These are phyloP conservation scores for Eucalyptus marginata DNA, from an alignment of 345 rosid species.

Conservation along the genomic window DNA sequence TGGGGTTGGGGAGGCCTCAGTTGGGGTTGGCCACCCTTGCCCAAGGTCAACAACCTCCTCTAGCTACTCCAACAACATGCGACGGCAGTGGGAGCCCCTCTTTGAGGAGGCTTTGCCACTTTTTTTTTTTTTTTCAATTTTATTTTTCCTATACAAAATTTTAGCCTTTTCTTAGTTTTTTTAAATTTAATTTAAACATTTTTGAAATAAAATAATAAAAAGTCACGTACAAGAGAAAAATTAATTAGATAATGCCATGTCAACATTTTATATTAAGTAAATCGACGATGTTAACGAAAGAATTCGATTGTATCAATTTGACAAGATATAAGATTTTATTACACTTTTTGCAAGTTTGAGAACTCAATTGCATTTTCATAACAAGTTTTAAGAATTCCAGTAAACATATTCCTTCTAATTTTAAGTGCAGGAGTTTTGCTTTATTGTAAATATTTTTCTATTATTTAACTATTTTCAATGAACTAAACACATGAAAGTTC, in stretches of 20 bases:
- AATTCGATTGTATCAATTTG: accelerated
- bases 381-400: accelerated
- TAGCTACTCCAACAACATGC: accelerated
- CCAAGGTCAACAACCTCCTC: accelerated
- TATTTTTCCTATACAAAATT: no score
- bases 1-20: no score
- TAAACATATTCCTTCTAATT: neutral
- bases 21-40: accelerated
- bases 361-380: accelerated
- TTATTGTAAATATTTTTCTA: neutral
- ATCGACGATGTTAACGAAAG: accelerated
- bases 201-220: no score
- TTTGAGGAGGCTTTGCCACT: no score
- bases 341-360: accelerated
- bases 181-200: no score
- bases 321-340: no score
- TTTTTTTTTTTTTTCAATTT: no score
- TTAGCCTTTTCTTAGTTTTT: no score
- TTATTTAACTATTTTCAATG: no score
- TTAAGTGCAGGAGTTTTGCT: neutral
- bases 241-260: no score
- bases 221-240: no score
- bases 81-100: accelerated
- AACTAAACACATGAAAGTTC: neutral
- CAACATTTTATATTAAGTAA: no score